A percentile compares a stretch with the other conserved stretches of the same genome.
phyloP scores from a whole-genome alignment of 1,284 basidiomycete species.

The Paramarasmius palmivorus region DNA sequence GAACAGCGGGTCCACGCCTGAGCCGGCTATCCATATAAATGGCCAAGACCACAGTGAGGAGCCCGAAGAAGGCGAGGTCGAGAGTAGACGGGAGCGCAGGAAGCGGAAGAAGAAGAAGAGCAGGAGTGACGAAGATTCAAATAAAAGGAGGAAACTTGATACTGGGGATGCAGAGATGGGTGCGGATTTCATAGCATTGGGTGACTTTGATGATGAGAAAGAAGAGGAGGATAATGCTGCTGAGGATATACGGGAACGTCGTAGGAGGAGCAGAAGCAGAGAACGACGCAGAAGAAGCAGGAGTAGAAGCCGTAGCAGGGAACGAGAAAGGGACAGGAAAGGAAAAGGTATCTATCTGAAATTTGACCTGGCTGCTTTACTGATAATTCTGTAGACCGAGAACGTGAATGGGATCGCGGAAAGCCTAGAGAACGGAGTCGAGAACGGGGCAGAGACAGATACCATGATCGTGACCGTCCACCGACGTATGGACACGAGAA shows the following conservation, averaged over 20 bases:
- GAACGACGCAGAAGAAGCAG: neutral
- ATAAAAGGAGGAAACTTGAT: too few relatives aligned
- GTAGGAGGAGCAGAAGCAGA: conserved; percentile 2
- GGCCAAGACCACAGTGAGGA: too few relatives aligned
- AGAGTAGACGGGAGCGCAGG: too few relatives aligned
- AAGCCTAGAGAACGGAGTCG: conserved; percentile 29
- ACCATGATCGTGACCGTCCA: conserved; percentile 45
- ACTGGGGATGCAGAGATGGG: neutral
- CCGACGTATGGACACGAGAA: conserved; percentile 45
- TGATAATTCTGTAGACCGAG: conserved; percentile 10
- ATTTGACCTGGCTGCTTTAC: neutral
- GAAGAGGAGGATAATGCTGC: neutral
- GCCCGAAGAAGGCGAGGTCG: too few relatives aligned
- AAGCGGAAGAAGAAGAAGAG: too few relatives aligned
- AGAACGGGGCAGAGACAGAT: conserved; percentile 25
- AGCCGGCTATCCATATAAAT: too few relatives aligned
- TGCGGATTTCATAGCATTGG: conserved; percentile 1
- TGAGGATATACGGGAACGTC: too few relatives aligned
- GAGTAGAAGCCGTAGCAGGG: too few relatives aligned
- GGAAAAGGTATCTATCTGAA: too few relatives aligned
- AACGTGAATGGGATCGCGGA: conserved; percentile 46
- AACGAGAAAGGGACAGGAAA: too few relatives aligned
- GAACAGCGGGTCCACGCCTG: too few relatives aligned
- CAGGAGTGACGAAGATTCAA: too few relatives aligned
- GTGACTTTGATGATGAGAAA: neutral